Conservation (phyloP, 1,284 basidiomycete genomes). For the Phlebopus sp. region DNA sequence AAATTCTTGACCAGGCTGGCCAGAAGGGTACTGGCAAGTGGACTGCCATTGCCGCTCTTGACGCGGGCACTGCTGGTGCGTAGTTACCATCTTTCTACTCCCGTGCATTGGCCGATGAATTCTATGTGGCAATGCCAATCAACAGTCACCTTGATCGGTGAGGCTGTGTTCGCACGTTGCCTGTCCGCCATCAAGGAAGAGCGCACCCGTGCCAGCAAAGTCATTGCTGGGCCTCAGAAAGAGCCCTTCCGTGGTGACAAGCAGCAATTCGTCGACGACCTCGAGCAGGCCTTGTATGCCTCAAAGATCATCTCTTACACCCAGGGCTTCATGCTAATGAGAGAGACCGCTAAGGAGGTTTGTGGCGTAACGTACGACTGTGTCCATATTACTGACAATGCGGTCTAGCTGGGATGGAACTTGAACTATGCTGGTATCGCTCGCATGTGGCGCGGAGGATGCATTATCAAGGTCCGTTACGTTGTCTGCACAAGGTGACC, state of each 20-base stretch:
- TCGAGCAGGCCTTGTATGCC: slow-evolving; percentile 98
- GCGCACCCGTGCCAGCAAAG: slow-evolving; percentile 90
- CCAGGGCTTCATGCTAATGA: slow-evolving; percentile 99
- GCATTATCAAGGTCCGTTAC: slow-evolving; percentile 85
- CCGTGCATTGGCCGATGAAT: slow-evolving; percentile 7
- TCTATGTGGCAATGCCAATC: slow-evolving; percentile 11
- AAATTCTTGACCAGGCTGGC: slow-evolving; percentile 95
- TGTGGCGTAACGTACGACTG: slow-evolving; percentile 16
- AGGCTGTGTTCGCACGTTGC: slow-evolving; percentile 99
- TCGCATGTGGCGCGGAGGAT: slow-evolving; percentile 99
- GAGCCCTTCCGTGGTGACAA: slow-evolving; percentile 97
- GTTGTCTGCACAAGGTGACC: background rate
- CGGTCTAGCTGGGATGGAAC: slow-evolving; percentile 66
- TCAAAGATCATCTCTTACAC: slow-evolving; percentile 99
- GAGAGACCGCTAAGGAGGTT: slow-evolving; percentile 95
- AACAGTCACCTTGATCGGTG: slow-evolving; percentile 94
- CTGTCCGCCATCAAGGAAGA: slow-evolving; percentile 98
- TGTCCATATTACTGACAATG: slow-evolving; percentile 5
- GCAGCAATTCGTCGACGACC: slow-evolving; percentile 97
- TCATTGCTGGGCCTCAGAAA: slow-evolving; percentile 85
- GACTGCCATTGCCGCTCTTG: slow-evolving; percentile 98
- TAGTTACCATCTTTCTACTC: slow-evolving; percentile 12
- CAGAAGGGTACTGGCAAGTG: slow-evolving; percentile 99
- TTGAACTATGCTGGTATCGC: slow-evolving; percentile 97
- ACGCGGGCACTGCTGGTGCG: slow-evolving; percentile 86